phyloP scores from a whole-genome alignment of 2,329 filamentous ascomycete species.

The Ilyonectria destructans region DNA sequence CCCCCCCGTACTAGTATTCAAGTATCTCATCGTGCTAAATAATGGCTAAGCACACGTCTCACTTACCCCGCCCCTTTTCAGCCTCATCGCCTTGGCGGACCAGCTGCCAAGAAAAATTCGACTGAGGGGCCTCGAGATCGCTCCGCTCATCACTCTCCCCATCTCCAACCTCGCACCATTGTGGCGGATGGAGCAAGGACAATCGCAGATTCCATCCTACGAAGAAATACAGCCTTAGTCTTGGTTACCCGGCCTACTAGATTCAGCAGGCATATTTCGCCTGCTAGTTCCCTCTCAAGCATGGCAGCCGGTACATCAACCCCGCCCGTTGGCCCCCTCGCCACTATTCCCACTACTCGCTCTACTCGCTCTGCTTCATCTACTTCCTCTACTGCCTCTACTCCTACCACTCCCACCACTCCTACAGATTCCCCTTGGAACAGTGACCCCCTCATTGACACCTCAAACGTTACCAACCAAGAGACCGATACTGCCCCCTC shows the following conservation, averaged over 20 bases:
- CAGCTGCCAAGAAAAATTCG: too few relatives aligned
- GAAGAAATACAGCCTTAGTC: constrained; percentile 72
- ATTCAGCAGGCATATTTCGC: constrained; percentile 67
- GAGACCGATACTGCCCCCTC: constrained; percentile 92
- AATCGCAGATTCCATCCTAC: constrained; percentile 73
- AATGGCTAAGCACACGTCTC: too few relatives aligned
- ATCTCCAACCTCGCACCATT: constrained; percentile 11
- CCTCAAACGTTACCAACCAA: constrained; percentile 96
- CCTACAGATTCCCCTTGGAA: constrained; percentile 55
- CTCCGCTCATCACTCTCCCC: constrained; percentile 23
- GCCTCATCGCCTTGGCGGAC: too few relatives aligned
- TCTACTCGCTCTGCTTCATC: not conserved
- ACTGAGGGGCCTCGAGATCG: not conserved
- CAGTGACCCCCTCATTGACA: constrained; percentile 79
- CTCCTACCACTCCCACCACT: not conserved
- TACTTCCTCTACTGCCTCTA: not conserved
- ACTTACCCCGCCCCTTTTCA: too few relatives aligned
- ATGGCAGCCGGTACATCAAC: constrained; percentile 70
- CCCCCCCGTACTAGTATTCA: too few relatives aligned
- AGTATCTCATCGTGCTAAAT: too few relatives aligned
- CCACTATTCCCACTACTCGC: too few relatives aligned
- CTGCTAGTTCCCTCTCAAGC: constrained; percentile 75
- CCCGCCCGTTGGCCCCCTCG: constrained; percentile 67
- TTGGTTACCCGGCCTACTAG: constrained; percentile 64
- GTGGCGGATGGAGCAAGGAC: constrained; percentile 62